Conservation (phyloP, 345 rosid genomes). For the Eucalyptus sp. region DNA sequence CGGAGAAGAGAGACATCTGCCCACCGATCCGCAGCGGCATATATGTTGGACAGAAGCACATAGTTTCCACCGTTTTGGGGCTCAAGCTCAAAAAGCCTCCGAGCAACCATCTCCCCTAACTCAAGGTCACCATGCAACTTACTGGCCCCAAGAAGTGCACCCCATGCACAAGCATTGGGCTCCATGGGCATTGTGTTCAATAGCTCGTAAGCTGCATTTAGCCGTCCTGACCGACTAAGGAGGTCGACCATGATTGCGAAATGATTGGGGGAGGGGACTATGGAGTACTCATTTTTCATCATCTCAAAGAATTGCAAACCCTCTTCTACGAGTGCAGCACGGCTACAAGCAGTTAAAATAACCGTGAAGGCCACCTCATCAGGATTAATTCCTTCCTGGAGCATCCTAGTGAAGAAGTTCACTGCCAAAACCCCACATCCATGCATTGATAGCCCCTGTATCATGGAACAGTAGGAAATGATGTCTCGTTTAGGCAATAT, state of each 20-base stretch:
- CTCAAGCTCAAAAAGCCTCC: slow-evolving; percentile 41
- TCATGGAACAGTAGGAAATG: slow-evolving; percentile 51
- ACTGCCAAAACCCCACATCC: slow-evolving; percentile 36
- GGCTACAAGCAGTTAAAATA: slow-evolving; percentile 49
- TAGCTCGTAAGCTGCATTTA: slow-evolving; percentile 42
- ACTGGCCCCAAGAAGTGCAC: slow-evolving; percentile 63
- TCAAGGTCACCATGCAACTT: slow-evolving; percentile 34
- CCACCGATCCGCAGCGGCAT: slow-evolving; percentile 63
- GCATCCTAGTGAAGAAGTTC: slow-evolving; percentile 40
- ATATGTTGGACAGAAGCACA: slow-evolving; percentile 61
- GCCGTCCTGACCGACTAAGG: slow-evolving; percentile 46
- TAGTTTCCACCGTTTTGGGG: slow-evolving; percentile 48
- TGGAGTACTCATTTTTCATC: slow-evolving; percentile 30
- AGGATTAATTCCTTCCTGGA: slow-evolving; percentile 47
- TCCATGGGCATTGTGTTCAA: slow-evolving; percentile 41
- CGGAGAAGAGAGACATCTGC: slow-evolving; percentile 40
- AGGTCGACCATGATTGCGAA: slow-evolving; percentile 64
- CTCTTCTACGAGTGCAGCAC: slow-evolving; percentile 42
- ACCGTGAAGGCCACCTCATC: slow-evolving; percentile 68
- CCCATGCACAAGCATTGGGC: slow-evolving; percentile 56
- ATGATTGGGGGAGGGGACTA: slow-evolving; percentile 49
- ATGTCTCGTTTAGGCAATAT: slow-evolving; percentile 34
- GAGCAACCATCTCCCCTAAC: slow-evolving; percentile 44
- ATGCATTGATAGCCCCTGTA: slow-evolving; percentile 57
- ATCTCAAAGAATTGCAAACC: slow-evolving; percentile 39